These are phyloP conservation scores for Candida methanosorbosa DNA, from an alignment of 805 yeast genomes.

Conservation along the genomic window DNA sequence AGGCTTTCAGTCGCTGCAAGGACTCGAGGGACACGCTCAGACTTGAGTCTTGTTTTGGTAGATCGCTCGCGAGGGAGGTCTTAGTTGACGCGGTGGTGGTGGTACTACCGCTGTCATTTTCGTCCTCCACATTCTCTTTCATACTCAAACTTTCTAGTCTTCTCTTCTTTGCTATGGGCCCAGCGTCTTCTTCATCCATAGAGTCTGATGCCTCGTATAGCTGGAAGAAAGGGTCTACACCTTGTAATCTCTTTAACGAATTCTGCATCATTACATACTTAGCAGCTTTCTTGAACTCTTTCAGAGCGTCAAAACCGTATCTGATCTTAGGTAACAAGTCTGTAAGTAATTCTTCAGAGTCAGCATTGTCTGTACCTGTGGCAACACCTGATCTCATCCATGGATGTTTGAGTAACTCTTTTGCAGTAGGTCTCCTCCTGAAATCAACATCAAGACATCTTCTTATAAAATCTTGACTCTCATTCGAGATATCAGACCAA, in stretches of 20 bases:
- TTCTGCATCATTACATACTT: conserved; percentile 71
- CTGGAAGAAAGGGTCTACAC: conserved; percentile 5
- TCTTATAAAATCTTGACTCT: conserved; percentile 63
- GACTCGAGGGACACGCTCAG: too few relatives aligned
- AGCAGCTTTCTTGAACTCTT: conserved; percentile 70
- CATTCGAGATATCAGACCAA: conserved; percentile 72
- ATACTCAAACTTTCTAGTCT: too few relatives aligned
- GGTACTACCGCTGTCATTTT: too few relatives aligned
- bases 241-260: conserved; percentile 56
- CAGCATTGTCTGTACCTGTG: not conserved
- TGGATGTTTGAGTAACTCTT: conserved; percentile 48
- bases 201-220: not conserved
- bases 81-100: too few relatives aligned
- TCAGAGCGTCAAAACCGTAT: conserved; percentile 65
- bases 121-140: too few relatives aligned
- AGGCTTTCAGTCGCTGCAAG: too few relatives aligned
- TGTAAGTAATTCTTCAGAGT: too few relatives aligned
- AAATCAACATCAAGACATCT: conserved; percentile 57
- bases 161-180: not conserved
- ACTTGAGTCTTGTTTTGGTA: too few relatives aligned
- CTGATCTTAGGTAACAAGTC: conserved; percentile 61
- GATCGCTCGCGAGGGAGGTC: too few relatives aligned
- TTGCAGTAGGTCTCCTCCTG: conserved; percentile 49
- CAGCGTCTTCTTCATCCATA: not conserved
- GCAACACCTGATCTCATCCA: conserved; percentile 46